Evolutionary conservation across 2,329 filamentous ascomycete species (phyloP), one percentile per base, ranked within the genome.

Genomic region (Fusarium pseudoanthophilum): DNA sequence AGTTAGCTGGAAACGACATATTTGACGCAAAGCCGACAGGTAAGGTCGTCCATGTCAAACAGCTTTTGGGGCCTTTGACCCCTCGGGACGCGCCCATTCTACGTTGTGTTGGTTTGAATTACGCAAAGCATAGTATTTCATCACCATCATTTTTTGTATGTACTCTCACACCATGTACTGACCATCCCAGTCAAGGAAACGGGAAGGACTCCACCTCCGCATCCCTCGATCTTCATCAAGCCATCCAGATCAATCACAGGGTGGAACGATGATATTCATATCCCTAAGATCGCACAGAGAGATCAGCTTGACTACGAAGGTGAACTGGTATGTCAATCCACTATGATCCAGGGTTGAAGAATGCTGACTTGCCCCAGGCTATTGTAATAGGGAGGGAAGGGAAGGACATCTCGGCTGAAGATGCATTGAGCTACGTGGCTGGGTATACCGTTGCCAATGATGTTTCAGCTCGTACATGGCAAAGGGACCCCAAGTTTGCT

Each of bases 271-370:
- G 60, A 57, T 56, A 56, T 68, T 4, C 60, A 49, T 11, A 60
- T 68, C 14, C 65, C 65, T 1, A 60, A 39, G 24, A 64, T 68
- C 16, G 65, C 37, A 30, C 65, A 68, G 39, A 15, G 56, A 20
- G 55, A 64, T 37, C 67, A 67, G 20, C 63, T 70, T 26, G 67
- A 70, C 32, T 70, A 70, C 11, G 67, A 70, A 28, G 67, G 67
- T 18, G 67, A 70, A 30, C 37, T 70, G 32, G 67, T 70, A 64
- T 15, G 60, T 55, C 13, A 26, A n/a, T 10, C 15, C 2, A 15
- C 20, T 10, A 8, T 26, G 11, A 30, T 28, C 11, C 16, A 36
- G 14, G 30, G 11, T 26, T n/a, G 30, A 21, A 32, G 7, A 28
- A 48, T 30, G 37, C 55, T 64, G 28, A 68, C 21, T 6, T 13